Evolutionary conservation across 1,284 basidiomycete genomes (phyloP).

Genomic region (Ustilago esculenta): DNA sequence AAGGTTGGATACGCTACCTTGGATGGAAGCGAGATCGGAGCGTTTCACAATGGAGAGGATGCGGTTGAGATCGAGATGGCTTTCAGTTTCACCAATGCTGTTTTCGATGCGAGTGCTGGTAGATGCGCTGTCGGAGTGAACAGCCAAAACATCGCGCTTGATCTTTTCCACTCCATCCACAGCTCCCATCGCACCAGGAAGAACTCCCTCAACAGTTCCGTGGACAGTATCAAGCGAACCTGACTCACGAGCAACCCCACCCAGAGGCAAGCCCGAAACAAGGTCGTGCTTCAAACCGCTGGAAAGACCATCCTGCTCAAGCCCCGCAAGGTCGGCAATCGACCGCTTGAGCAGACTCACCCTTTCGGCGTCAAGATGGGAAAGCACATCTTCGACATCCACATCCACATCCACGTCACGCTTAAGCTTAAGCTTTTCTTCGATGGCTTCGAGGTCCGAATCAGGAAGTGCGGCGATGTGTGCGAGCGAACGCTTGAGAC

Average conservation of each 20-base stretch:
- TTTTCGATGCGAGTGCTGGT: too few species aligned
- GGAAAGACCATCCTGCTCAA: conserved; percentile 2
- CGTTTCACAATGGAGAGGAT: conserved; percentile 4
- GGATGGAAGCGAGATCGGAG: conserved; percentile 9
- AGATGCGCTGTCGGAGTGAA: too few species aligned
- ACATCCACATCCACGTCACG: conserved; percentile 1
- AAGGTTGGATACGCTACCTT: conserved; percentile 1
- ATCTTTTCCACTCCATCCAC: too few species aligned
- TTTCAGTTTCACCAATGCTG: too few species aligned
- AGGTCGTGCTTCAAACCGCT: background rate
- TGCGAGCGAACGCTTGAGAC: conserved; percentile 21
- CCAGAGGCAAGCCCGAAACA: too few species aligned
- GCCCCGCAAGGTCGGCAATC: conserved; percentile 6
- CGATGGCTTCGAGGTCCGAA: conserved; percentile 9
- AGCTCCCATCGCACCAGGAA: too few species aligned
- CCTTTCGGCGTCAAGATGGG: conserved; percentile 6
- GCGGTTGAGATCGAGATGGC: conserved; percentile 8
- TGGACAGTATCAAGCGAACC: background rate
- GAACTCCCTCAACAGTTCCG: background rate
- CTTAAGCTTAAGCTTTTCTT: conserved; percentile 2
- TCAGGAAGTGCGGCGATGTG: conserved; percentile 23
- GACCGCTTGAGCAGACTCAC: conserved; percentile 11
- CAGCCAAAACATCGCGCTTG: conserved; percentile 2
- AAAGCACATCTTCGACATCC: background rate
- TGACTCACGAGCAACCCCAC: too few species aligned